phyloP scores from a whole-genome alignment of 176 grass and related monocot genomes.

The Carex myosuroides region DNA sequence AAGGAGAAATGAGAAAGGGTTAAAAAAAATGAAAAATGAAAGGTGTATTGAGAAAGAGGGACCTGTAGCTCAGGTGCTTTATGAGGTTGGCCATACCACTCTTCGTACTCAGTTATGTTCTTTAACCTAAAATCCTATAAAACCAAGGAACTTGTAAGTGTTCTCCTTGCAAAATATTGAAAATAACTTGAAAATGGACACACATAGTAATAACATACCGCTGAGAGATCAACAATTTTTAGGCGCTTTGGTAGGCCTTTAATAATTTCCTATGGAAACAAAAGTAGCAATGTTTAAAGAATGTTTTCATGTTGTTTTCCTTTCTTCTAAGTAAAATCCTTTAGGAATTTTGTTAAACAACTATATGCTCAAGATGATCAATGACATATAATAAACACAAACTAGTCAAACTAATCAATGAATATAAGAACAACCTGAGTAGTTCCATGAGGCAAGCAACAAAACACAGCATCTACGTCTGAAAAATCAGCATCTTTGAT shows the following conservation, averaged over 20 bases:
- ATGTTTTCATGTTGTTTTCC: not conserved
- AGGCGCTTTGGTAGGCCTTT: slow-evolving; percentile 61
- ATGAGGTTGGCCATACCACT: slow-evolving; percentile 93
- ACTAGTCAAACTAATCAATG: slow-evolving; percentile 11
- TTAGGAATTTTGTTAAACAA: not conserved
- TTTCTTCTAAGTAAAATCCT: not conserved
- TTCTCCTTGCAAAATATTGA: not conserved
- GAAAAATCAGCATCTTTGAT: slow-evolving; percentile 94
- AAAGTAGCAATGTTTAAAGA: not conserved
- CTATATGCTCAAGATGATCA: not conserved
- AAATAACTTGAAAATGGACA: slow-evolving; percentile 2
- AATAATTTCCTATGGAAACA: slow-evolving; percentile 76
- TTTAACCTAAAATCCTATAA: slow-evolving; percentile 75
- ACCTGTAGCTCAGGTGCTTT: slow-evolving; percentile 91
- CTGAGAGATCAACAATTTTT: slow-evolving; percentile 97
- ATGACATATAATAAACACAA: not conserved
- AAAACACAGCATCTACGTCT: slow-evolving; percentile 90
- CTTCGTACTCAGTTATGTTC: slow-evolving; percentile 70
- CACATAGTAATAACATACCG: slow-evolving; percentile 37
- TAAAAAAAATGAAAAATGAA: not conserved
- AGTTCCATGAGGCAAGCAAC: slow-evolving; percentile 98
- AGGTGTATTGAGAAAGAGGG: slow-evolving; percentile 8
- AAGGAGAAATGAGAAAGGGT: not conserved
- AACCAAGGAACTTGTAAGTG: not conserved
- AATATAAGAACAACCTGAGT: slow-evolving; percentile 58